Evolutionary conservation across 2,329 filamentous ascomycete genomes (phyloP), one percentile per base, ranked within the genome.

Genomic region (Pezicula carpinea): DNA sequence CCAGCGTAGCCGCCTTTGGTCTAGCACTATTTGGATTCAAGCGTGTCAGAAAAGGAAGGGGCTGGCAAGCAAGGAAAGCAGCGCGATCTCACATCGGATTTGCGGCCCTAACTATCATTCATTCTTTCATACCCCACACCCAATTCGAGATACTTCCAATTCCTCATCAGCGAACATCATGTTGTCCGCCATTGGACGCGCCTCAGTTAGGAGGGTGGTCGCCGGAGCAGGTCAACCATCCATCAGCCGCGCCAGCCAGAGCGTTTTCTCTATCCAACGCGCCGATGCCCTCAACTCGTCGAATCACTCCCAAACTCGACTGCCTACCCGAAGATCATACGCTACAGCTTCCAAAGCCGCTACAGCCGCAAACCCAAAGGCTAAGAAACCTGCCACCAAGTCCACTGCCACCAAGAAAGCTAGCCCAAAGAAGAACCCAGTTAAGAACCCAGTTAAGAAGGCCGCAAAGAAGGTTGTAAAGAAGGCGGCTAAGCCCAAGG

Each of bases 151-250:
- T 7, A 6, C 31, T 42, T 4, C 18, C 26, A 46, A 17, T 15
- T 31, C 17, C 35, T 23, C 46, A 18, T 36, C 26, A 22, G 17
- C 10, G 17, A 44, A n/a, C 36, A 55, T 40, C 44, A 67, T 66
- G 65, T 50, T 66, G 44, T 59, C 61, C 36, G 53, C 52, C 39
- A 58, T 62, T 48, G 58, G 62, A 45, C 60, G 64, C 46, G 56
- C 59, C 22, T 55, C 64, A 13, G 47, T 62, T 17, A 51, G 56
- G 44, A 57, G 62, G 47, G 49, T 55, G 39, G 34, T 48, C 44
- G 42, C 52, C 36, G 50, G 50, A 41, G 52, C 52, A 47, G 48
- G 47, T 39, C 50, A 52, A n/a, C 15, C 43, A 36, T 57, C 60
- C 56, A 55, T 59, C 52, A 56, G 52, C 43, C 49, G 50, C 56